Conservation (phyloP, 768 basidiomycete species). For the Postia placenta region DNA sequence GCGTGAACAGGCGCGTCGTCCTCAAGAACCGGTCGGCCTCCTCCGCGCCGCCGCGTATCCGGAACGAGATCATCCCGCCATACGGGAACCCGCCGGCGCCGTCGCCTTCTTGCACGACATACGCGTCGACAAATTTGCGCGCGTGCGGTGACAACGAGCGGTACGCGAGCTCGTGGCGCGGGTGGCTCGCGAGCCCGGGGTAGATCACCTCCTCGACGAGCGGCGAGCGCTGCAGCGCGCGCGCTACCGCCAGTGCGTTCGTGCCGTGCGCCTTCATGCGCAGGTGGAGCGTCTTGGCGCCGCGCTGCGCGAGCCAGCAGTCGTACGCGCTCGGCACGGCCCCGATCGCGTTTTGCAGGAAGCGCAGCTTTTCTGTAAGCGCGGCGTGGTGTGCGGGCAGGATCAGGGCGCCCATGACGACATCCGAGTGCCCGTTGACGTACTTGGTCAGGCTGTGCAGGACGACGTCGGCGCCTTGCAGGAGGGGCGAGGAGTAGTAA, state of each 20-base stretch:
- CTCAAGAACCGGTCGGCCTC: conserved; percentile 67
- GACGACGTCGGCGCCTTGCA: conserved; percentile 81
- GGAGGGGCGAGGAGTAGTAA: conserved; percentile 83
- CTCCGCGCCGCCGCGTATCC: conserved; percentile 43
- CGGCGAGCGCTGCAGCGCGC: conserved; percentile 44
- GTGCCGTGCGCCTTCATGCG: conserved; percentile 83
- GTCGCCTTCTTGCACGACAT: conserved; percentile 25
- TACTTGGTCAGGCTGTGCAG: conserved; percentile 86
- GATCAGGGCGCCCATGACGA: conserved; percentile 83
- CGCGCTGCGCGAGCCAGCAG: conserved; percentile 85
- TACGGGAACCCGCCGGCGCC: conserved; percentile 84
- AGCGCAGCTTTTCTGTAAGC: conserved; percentile 57
- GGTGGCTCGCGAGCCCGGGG: conserved; percentile 70
- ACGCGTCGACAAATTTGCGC: conserved; percentile 46
- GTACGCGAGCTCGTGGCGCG: conserved; percentile 60
- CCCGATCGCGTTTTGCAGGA: conserved; percentile 87
- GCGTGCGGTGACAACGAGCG: conserved; percentile 64
- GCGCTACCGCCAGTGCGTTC: conserved; percentile 75
- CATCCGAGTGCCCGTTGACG: conserved; percentile 91
- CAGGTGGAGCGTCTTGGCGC: conserved; percentile 85
- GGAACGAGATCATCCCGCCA: conserved; percentile 84
- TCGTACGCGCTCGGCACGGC: conserved; percentile 85
- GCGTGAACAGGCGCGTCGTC: conserved; percentile 57
- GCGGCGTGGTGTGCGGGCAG: conserved; percentile 49
- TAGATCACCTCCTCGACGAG: conserved; percentile 82